Conservation (phyloP, 768 basidiomycete genomes). For the Ephemerocybe angulata region DNA sequence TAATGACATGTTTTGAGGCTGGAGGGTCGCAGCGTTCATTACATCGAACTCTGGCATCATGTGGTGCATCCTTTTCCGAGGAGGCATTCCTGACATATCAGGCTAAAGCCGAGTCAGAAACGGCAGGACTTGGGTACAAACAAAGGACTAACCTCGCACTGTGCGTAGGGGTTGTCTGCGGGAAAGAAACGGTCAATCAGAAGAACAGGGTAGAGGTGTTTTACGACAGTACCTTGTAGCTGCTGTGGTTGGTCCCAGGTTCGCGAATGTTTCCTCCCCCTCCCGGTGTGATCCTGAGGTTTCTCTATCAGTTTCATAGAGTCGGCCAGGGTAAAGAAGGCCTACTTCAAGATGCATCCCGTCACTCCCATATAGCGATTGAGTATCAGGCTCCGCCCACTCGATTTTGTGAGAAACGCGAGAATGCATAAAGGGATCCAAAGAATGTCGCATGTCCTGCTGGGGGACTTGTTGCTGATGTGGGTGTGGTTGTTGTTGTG, state of each 20-base stretch:
- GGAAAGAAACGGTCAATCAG: slow-evolving; percentile 3
- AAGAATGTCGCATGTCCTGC: slow-evolving; percentile 14
- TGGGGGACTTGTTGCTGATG: slow-evolving; percentile 1
- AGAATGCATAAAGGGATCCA: slow-evolving; percentile 35
- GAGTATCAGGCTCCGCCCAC: slow-evolving; percentile 43
- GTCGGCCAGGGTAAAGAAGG: neutral
- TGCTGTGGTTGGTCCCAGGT: slow-evolving; percentile 56
- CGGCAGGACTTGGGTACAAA: slow-evolving; percentile 13
- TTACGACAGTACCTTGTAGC: slow-evolving; percentile 35
- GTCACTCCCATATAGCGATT: slow-evolving; percentile 41
- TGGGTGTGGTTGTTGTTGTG: slow-evolving; percentile 29
- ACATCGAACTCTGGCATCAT: slow-evolving; percentile 59
- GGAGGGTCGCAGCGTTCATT: slow-evolving; percentile 49
- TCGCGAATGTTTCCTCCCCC: slow-evolving; percentile 56
- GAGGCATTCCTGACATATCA: slow-evolving; percentile 51
- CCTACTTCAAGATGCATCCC: slow-evolving; percentile 44
- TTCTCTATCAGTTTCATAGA: slow-evolving; percentile 11
- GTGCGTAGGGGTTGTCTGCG: slow-evolving; percentile 38
- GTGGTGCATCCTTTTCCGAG: slow-evolving; percentile 65
- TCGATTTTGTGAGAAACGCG: slow-evolving; percentile 44
- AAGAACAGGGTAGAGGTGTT: neutral
- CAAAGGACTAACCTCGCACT: slow-evolving; percentile 42
- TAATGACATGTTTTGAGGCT: slow-evolving; percentile 53
- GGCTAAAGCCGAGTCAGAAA: slow-evolving; percentile 26
- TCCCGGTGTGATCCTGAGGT: slow-evolving; percentile 35